phyloP scores from a whole-genome alignment of 768 basidiomycete genomes.

The Boletus edulis region DNA sequence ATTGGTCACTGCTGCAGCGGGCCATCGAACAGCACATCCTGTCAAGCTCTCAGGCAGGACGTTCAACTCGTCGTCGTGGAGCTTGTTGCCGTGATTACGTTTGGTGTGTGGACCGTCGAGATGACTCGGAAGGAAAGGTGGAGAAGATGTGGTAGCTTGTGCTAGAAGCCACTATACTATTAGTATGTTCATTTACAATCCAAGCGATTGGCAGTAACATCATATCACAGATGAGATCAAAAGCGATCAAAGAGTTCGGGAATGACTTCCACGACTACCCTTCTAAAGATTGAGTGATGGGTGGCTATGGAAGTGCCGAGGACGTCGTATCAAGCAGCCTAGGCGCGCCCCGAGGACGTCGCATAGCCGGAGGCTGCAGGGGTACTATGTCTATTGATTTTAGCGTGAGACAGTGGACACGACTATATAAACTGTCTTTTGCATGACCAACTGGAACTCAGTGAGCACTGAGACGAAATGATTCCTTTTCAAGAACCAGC shows the following conservation, averaged over 20 bases:
- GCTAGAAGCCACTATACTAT: no score
- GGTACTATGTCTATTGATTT: constrained; percentile 4
- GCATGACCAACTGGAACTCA: background rate
- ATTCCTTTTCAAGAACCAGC: background rate
- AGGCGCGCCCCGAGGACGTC: background rate
- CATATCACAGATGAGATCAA: background rate
- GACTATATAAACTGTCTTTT: background rate
- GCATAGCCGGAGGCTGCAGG: background rate
- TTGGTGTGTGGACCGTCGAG: no score
- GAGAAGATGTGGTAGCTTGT: no score
- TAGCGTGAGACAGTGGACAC: background rate
- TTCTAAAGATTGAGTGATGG: constrained; percentile 1
- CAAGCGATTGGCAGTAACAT: background rate
- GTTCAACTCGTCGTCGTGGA: no score
- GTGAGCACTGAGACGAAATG: background rate
- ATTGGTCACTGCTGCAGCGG: background rate
- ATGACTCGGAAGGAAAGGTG: no score
- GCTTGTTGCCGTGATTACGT: no score
- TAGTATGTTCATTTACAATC: background rate
- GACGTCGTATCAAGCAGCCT: constrained; percentile 12
- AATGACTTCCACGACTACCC: background rate
- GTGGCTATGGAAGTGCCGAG: constrained; percentile 10
- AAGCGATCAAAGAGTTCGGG: background rate
- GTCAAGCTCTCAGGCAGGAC: no score
- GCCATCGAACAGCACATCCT: no score